Evolutionary conservation across 176 grass and related monocot species (phyloP).

Genomic region (Bonia amplexicaulis): DNA sequence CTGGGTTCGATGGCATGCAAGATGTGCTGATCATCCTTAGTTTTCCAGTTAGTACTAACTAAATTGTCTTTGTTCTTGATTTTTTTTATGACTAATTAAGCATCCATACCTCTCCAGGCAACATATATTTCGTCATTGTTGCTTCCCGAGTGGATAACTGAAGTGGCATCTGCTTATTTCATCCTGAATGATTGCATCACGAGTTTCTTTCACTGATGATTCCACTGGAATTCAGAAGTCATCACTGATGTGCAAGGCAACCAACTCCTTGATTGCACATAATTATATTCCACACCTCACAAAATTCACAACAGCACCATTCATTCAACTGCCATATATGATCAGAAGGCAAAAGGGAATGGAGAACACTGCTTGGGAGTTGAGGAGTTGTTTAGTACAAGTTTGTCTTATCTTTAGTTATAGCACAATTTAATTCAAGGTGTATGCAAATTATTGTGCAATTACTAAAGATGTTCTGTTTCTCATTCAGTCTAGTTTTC

Average conservation of each 20-base stretch:
- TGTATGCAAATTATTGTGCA: not conserved
- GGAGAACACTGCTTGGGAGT: conserved; percentile 6
- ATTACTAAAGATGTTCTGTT: not conserved
- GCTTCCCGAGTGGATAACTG: not conserved
- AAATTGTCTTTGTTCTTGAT: conserved; percentile 5
- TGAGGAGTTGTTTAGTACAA: conserved; percentile 14
- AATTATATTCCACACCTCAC: not conserved
- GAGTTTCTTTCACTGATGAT: conserved; percentile 1
- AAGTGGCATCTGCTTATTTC: conserved; percentile 3
- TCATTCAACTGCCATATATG: not conserved
- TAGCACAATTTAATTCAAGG: not conserved
- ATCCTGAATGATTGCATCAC: conserved; percentile 21
- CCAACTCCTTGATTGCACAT: conserved; percentile 19
- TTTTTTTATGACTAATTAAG: not conserved
- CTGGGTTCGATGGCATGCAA: not conserved
- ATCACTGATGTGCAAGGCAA: not conserved
- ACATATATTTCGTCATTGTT: conserved; percentile 12
- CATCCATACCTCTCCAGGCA: not conserved
- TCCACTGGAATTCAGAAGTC: not conserved
- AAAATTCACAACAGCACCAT: not conserved
- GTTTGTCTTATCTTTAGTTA: conserved; percentile 17
- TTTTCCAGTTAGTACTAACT: not conserved
- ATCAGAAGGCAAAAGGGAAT: conserved; percentile 13
- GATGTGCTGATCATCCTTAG: conserved; percentile 3
- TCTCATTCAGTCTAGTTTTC: conserved; percentile 30